A percentile compares a stretch with the other conserved stretches of the same genome.
Conservation (phyloP, 257 asterid genomes). For the Jacaranda mimosifolia region DNA sequence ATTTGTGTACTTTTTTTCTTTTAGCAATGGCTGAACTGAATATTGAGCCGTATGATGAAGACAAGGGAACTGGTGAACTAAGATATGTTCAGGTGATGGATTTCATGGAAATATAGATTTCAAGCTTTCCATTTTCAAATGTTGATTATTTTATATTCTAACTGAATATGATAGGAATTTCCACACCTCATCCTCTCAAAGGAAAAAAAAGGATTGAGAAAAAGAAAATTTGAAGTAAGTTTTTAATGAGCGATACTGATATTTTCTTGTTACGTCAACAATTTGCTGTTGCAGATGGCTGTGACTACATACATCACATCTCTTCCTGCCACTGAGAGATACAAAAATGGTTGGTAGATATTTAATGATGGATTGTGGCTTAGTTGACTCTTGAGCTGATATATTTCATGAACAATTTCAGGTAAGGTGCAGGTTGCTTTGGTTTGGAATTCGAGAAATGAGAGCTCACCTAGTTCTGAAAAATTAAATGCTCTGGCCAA, state of each 20-base stretch:
- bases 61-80: constrained; percentile 83
- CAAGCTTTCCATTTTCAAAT: constrained; percentile 9
- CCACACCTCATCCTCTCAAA: neutral
- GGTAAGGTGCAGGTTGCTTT: constrained; percentile 94
- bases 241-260: constrained; percentile 31
- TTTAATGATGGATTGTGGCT: constrained; percentile 13
- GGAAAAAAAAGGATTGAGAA: neutral
- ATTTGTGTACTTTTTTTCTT: neutral
- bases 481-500: constrained; percentile 77
- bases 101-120: constrained; percentile 20
- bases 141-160: neutral
- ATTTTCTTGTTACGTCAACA: neutral
- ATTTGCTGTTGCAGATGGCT: constrained; percentile 69
- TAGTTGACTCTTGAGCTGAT: constrained; percentile 35
- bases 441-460: constrained; percentile 94
- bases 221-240: neutral
- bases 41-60: constrained; percentile 88
- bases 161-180: constrained; percentile 8
- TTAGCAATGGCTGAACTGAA: constrained; percentile 72
- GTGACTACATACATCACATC: constrained; percentile 92
- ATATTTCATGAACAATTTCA: constrained; percentile 44
- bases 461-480: constrained; percentile 67
- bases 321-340: constrained; percentile 82
- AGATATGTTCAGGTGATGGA: constrained; percentile 87
- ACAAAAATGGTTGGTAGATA: constrained; percentile 71